phyloP scores from a whole-genome alignment of 208 protist genomes.

The Crithidia sp. region DNA sequence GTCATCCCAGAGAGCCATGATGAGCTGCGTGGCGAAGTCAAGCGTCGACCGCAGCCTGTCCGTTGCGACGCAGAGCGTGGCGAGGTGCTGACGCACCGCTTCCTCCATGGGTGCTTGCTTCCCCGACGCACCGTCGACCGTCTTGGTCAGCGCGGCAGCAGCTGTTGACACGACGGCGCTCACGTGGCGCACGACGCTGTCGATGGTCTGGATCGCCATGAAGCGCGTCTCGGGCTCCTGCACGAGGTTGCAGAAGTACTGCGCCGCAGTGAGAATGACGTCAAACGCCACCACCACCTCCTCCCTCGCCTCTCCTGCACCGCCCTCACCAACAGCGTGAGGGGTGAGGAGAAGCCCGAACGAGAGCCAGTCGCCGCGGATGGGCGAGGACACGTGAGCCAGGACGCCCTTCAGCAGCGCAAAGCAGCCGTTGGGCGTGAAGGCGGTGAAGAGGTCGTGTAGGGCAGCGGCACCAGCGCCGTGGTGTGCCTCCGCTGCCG shows the following conservation, averaged over 20 bases:
- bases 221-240: conserved; percentile 87
- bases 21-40: conserved; percentile 63
- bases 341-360: conserved; percentile 54
- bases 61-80: conserved; percentile 43
- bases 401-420: conserved; percentile 86
- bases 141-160: conserved; percentile 9
- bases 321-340: background rate
- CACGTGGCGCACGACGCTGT: conserved; percentile 85
- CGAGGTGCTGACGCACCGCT: conserved; percentile 10
- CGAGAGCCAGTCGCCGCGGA: conserved; percentile 39
- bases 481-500: conserved; percentile 1
- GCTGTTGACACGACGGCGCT: conserved; percentile 41
- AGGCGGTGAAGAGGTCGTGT: conserved; percentile 37
- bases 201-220: conserved; percentile 90
- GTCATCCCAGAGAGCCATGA: conserved; percentile 91
- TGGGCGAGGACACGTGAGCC: conserved; percentile 73
- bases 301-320: background rate
- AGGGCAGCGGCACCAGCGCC: conserved; percentile 25
- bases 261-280: conserved; percentile 66
- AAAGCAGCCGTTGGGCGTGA: conserved; percentile 83
- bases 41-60: conserved; percentile 47
- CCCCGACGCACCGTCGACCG: background rate
- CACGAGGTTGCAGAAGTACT: conserved; percentile 54
- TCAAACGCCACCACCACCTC: conserved; percentile 46
- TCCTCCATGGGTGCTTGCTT: conserved; percentile 3